Evolutionary conservation across 1,284 basidiomycete genomes (phyloP).

Genomic region (Spongiforma sp.): DNA sequence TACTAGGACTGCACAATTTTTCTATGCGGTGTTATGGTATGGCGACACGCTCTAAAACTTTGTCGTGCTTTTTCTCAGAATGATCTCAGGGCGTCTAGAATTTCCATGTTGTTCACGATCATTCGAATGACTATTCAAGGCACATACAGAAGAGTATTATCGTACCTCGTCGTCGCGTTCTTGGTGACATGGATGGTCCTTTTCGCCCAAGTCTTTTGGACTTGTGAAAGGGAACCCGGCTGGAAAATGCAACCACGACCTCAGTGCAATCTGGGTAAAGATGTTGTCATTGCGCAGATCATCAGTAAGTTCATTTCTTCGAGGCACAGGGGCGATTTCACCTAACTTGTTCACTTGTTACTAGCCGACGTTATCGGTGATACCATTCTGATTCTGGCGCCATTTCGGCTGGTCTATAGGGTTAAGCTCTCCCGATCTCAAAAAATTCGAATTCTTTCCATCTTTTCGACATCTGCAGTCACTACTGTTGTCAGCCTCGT

Average conservation of each 20-base stretch:
- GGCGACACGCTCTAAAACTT: neutral
- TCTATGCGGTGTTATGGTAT: too few species aligned
- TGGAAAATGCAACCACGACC: too few species aligned
- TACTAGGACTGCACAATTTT: constrained; percentile 3
- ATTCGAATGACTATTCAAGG: too few species aligned
- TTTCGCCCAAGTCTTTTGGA: constrained; percentile 5
- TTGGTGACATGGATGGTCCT: constrained; percentile 1
- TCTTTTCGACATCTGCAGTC: too few species aligned
- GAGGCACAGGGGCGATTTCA: neutral
- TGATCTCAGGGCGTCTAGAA: neutral
- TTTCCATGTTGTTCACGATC: too few species aligned
- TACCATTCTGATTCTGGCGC: constrained; percentile 1
- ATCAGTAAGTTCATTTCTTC: neutral
- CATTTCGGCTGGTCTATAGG: neutral
- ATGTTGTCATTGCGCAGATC: neutral
- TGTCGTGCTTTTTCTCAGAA: neutral
- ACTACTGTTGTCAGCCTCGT: constrained; percentile 2
- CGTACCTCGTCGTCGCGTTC: neutral
- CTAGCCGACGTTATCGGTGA: constrained; percentile 6
- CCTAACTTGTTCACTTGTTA: neutral
- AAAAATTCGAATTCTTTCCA: too few species aligned
- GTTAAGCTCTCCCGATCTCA: too few species aligned
- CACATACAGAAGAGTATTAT: too few species aligned
- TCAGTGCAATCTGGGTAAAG: too few species aligned
- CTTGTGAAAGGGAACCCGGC: too few species aligned